These are phyloP conservation scores for Phytophthora brassicae DNA, from an alignment of 352 stramenopile species.

Conservation along the genomic window DNA sequence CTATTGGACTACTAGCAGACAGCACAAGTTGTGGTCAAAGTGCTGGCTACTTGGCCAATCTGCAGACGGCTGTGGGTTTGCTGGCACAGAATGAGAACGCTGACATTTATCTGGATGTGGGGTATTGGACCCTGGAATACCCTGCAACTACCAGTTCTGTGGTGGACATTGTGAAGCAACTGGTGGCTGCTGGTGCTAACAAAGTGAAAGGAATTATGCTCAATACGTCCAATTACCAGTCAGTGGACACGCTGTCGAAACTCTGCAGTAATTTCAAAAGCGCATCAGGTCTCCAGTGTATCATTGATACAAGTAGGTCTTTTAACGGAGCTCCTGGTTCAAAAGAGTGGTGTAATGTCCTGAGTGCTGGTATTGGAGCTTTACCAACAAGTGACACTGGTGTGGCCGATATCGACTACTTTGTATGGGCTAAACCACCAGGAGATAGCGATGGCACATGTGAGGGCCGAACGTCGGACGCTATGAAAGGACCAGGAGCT, in stretches of 20 bases:
- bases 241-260: slow-evolving; percentile 41
- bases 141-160: slow-evolving; percentile 25
- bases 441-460: slow-evolving; percentile 69
- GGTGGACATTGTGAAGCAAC: slow-evolving; percentile 41
- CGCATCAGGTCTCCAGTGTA: slow-evolving; percentile 48
- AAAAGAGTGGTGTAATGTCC: slow-evolving; percentile 74
- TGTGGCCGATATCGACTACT: slow-evolving; percentile 65
- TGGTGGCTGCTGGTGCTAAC: slow-evolving; percentile 26
- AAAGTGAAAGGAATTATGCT: slow-evolving; percentile 69
- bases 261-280: slow-evolving; percentile 63
- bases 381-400: slow-evolving; percentile 55
- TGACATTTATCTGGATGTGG: slow-evolving; percentile 72
- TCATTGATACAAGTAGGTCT: slow-evolving; percentile 69
- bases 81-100: slow-evolving; percentile 67
- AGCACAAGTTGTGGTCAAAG: slow-evolving; percentile 35
- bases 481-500: slow-evolving; percentile 50
- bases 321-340: slow-evolving; percentile 43
- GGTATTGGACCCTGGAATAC: slow-evolving; percentile 59
- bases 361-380: slow-evolving; percentile 56
- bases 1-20: slow-evolving; percentile 54
- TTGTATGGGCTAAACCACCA: slow-evolving; percentile 69
- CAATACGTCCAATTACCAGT: slow-evolving; percentile 82
- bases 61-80: slow-evolving; percentile 47
- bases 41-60: slow-evolving; percentile 50
- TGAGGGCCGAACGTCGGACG: slow-evolving; percentile 39